phyloP scores from a whole-genome alignment of 2,329 filamentous ascomycete genomes.

The Elsinoe fawcettii region DNA sequence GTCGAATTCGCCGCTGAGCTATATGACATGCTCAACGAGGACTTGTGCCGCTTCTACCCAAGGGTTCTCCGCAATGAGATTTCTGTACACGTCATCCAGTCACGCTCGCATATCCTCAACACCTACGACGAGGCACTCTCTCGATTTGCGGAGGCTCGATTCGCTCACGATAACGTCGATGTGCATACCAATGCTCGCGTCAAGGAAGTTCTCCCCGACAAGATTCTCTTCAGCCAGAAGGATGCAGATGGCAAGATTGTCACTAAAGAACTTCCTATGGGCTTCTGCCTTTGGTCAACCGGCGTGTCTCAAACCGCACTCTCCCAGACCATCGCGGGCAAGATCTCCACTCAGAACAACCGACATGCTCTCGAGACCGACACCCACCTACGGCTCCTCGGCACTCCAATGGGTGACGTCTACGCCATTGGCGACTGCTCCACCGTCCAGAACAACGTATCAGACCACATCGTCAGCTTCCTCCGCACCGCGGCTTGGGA shows the following conservation, averaged over 20 bases:
- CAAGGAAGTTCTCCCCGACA: slow-evolving; percentile 75
- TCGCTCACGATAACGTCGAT: slow-evolving; percentile 83
- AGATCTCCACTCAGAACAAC: slow-evolving; percentile 75
- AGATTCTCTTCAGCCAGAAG: slow-evolving; percentile 83
- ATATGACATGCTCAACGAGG: slow-evolving; percentile 93
- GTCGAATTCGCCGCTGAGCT: slow-evolving; percentile 97
- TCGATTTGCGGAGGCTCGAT: slow-evolving; percentile 82
- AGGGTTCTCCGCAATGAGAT: slow-evolving; percentile 92
- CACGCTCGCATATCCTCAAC: slow-evolving; percentile 88
- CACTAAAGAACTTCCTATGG: slow-evolving; percentile 91
- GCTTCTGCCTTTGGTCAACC: slow-evolving; percentile 96
- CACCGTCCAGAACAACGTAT: slow-evolving; percentile 95
- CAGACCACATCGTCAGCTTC: slow-evolving; percentile 84
- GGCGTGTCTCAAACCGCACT: slow-evolving; percentile 82
- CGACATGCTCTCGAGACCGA: slow-evolving; percentile 90
- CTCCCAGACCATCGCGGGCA: slow-evolving; percentile 65
- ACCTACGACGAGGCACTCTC: slow-evolving; percentile 96
- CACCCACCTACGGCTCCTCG: slow-evolving; percentile 79
- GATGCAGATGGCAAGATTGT: slow-evolving; percentile 62
- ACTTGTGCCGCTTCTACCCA: slow-evolving; percentile 75
- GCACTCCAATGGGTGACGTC: slow-evolving; percentile 84
- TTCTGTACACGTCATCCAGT: slow-evolving; percentile 94
- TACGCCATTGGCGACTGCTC: slow-evolving; percentile 95
- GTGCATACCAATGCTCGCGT: slow-evolving; percentile 90
- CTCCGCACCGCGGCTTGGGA: slow-evolving; percentile 86